Percentiles rank a stretch among this genome's conserved stretches.
phyloP scores from a whole-genome alignment of 306 rosid species.

The Comarum palustre region DNA sequence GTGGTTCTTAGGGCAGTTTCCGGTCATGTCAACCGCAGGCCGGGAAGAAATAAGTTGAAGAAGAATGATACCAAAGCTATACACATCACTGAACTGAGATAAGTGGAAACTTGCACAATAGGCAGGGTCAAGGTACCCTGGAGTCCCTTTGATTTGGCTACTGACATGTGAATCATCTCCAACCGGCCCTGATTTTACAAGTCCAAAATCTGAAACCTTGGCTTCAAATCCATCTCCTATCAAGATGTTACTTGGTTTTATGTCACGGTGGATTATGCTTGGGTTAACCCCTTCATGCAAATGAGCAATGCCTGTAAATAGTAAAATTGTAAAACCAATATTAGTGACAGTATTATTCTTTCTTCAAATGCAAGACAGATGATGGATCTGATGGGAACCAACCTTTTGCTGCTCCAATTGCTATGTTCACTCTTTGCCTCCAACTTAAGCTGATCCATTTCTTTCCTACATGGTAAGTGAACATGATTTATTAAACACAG shows the following conservation, averaged over 20 bases:
- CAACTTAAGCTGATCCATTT: conserved; percentile 58
- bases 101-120: conserved; percentile 77
- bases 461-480: conserved; percentile 34
- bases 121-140: conserved; percentile 81
- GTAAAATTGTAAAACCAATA: conserved; percentile 6
- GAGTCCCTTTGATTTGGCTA: conserved; percentile 91
- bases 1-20: conserved; percentile 37
- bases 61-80: conserved; percentile 77
- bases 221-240: conserved; percentile 76
- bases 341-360: neutral
- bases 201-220: conserved; percentile 83
- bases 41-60: conserved; percentile 70
- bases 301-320: conserved; percentile 57
- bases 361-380: neutral
- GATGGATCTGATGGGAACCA: neutral
- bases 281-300: conserved; percentile 68
- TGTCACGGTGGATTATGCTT: conserved; percentile 71
- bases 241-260: conserved; percentile 79
- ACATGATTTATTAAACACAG: neutral
- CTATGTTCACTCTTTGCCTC: conserved; percentile 73
- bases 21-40: conserved; percentile 48
- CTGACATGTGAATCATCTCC: conserved; percentile 79
- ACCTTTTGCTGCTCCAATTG: conserved; percentile 88
- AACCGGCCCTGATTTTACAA: conserved; percentile 64
- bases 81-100: conserved; percentile 72